Percentiles rank a stretch among this genome's conserved stretches.
phyloP scores from a whole-genome alignment of 2,329 filamentous ascomycete species.

The Alternaria hordeiaustralica region DNA sequence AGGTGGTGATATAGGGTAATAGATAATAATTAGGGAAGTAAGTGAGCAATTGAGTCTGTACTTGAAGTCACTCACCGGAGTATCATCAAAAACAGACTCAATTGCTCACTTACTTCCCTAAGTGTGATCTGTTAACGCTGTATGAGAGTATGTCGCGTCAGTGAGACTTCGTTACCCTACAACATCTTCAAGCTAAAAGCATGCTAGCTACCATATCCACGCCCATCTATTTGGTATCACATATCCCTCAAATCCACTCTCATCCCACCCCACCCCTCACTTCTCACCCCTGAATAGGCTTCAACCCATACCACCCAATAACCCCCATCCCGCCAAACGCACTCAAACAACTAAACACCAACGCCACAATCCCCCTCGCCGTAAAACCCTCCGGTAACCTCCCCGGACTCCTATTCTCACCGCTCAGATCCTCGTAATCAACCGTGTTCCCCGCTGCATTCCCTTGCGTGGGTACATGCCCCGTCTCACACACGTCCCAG shows the following conservation, averaged over 20 bases:
- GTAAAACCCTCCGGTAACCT: conserved; percentile 74
- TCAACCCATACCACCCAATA: conserved; percentile 71
- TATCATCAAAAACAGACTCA: not conserved
- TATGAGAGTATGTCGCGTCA: not conserved
- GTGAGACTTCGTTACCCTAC: not conserved
- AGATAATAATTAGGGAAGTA: not conserved
- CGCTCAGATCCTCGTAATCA: conserved; percentile 63
- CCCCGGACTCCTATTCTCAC: conserved; percentile 61
- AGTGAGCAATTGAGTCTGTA: not conserved
- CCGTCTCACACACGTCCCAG: conserved; percentile 63
- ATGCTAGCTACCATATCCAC: not conserved
- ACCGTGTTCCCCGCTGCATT: conserved; percentile 77
- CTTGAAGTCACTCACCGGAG: not conserved
- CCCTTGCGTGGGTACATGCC: conserved; percentile 61
- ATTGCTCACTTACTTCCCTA: not conserved
- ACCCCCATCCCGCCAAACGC: conserved; percentile 72
- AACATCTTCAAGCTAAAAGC: not conserved
- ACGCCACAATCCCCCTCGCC: conserved; percentile 71
- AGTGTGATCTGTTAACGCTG: not conserved
- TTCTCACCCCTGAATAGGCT: conserved; percentile 18
- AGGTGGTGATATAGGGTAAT: not conserved
- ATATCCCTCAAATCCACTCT: not conserved
- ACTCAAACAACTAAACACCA: conserved; percentile 73
- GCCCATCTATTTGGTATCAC: not conserved
- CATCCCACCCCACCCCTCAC: not conserved